Percentiles rank a stretch among this genome's conserved stretches.
phyloP scores from a whole-genome alignment of 176 grass and related monocot genomes.

The Pontederia paniculata region DNA sequence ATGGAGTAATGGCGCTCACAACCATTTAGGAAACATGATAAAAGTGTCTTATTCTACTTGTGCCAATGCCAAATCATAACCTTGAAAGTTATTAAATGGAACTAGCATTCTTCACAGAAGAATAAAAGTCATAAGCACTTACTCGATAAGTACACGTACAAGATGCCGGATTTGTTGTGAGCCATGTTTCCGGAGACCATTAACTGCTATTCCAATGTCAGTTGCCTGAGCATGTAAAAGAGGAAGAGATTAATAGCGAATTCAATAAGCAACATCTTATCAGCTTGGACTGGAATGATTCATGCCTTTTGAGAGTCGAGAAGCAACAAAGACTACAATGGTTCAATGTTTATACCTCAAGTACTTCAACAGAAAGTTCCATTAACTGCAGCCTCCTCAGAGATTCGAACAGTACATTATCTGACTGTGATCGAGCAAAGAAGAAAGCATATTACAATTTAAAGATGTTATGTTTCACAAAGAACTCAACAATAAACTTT shows the following conservation, averaged over 20 bases:
- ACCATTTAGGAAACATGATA: too few species aligned
- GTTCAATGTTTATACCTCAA: constrained; percentile 48
- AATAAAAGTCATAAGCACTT: neutral
- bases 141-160: constrained; percentile 7
- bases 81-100: too few species aligned
- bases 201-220: constrained; percentile 10
- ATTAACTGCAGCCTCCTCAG: constrained; percentile 86
- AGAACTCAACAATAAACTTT: neutral
- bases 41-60: too few species aligned
- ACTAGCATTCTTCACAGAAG: neutral
- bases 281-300: too few species aligned
- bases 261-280: too few species aligned
- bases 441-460: constrained; percentile 7
- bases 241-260: neutral
- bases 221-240: constrained; percentile 1
- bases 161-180: constrained; percentile 12
- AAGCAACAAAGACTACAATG: neutral
- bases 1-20: too few species aligned
- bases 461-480: neutral
- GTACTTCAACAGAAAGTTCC: constrained; percentile 58
- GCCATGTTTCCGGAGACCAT: neutral
- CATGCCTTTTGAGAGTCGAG: too few species aligned
- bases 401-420: constrained; percentile 56
- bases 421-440: constrained; percentile 41
- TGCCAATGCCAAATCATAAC: too few species aligned